These are phyloP conservation scores for Veloboletus limbatus DNA, from an alignment of 1,284 basidiomycete genomes.

Conservation along the genomic window DNA sequence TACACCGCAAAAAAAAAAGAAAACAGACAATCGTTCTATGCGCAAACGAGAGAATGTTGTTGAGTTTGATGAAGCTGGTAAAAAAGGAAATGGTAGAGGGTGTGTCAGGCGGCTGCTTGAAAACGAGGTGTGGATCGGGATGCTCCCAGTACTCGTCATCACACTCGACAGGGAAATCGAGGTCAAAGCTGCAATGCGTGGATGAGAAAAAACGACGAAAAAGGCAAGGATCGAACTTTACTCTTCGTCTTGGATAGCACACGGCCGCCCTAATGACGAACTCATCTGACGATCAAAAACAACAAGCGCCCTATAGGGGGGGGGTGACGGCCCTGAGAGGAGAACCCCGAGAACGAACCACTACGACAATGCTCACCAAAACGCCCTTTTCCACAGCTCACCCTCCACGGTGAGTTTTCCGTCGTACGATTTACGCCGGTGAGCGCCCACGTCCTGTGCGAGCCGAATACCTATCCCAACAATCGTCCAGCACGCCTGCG, in stretches of 20 bases:
- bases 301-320: constrained; percentile 63
- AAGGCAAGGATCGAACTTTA: constrained; percentile 36
- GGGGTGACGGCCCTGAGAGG: no score
- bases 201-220: neutral
- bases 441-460: constrained; percentile 69
- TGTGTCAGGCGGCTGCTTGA: constrained; percentile 56
- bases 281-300: constrained; percentile 64
- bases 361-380: constrained; percentile 70
- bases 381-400: constrained; percentile 76
- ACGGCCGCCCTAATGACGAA: constrained; percentile 73
- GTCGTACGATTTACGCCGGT: constrained; percentile 46
- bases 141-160: constrained; percentile 78
- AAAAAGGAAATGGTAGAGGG: constrained; percentile 57
- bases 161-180: constrained; percentile 68
- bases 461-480: constrained; percentile 68
- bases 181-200: constrained; percentile 54
- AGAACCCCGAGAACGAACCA: no score
- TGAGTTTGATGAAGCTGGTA: constrained; percentile 55
- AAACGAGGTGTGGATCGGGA: constrained; percentile 48
- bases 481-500: constrained; percentile 71
- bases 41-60: constrained; percentile 63
- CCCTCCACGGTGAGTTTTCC: constrained; percentile 46
- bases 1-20: no score
- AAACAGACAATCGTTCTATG: constrained; percentile 60
- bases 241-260: constrained; percentile 86